Conservation (phyloP, 495 filamentous ascomycete species). For the Glarea lozoyensis region DNA sequence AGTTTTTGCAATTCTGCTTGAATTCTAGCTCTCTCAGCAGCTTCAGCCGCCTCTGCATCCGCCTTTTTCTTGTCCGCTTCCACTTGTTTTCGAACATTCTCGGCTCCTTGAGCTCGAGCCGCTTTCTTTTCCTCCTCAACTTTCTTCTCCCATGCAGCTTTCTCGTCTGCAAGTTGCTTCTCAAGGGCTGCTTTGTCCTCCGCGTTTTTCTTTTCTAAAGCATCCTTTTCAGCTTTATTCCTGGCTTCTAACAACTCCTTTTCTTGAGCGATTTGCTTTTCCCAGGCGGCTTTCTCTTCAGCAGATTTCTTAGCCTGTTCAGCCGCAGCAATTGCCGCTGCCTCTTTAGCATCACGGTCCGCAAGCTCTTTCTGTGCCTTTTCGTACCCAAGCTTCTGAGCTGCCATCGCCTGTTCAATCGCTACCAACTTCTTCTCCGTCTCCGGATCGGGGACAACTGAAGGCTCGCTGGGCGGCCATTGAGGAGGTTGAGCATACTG, state of each 20-base stretch:
- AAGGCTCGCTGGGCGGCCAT: conserved; percentile 16
- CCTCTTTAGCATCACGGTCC: conserved; percentile 15
- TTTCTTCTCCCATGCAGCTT: conserved; percentile 26
- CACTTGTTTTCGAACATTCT: conserved; percentile 11
- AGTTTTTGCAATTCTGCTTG: conserved; percentile 26
- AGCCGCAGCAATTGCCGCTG: conserved; percentile 30
- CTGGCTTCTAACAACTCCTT: conserved; percentile 6
- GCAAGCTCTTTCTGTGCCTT: conserved; percentile 13
- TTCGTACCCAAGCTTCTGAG: conserved; percentile 25
- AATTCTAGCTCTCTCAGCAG: conserved; percentile 30
- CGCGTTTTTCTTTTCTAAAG: conserved; percentile 24
- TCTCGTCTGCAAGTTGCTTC: conserved; percentile 22
- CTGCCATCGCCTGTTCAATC: conserved; percentile 34
- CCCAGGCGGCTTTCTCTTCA: conserved; percentile 16
- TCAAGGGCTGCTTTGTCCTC: conserved; percentile 23
- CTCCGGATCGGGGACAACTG: conserved; percentile 29
- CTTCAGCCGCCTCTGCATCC: conserved; percentile 26
- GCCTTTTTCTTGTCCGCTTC: conserved; percentile 20
- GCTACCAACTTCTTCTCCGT: conserved; percentile 30
- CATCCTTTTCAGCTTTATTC: conserved; percentile 21
- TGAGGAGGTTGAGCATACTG: no score
- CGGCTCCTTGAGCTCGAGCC: conserved; percentile 13
- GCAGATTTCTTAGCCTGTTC: conserved; percentile 17
- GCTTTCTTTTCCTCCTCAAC: conserved; percentile 20
- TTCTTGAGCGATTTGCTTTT: conserved; percentile 12